Base-by-base conservation (phyloP, 169 alveolate genomes). In the Plasmodium gaboni region DNA sequence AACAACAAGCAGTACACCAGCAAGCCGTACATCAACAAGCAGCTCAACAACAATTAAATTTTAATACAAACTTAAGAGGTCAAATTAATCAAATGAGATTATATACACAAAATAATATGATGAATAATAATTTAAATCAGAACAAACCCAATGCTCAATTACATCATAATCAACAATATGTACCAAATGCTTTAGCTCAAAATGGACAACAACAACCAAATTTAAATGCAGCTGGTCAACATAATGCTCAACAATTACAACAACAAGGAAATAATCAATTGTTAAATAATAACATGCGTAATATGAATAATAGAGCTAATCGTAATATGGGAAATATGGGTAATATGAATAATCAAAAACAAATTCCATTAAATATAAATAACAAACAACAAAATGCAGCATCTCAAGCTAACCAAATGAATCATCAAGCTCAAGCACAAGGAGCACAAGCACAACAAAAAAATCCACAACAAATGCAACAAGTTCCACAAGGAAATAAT, bases 1-100 rank as follows among this genome's bases (percentile, higher is more conserved):
- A 67, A 83, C 91, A 80, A 26, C 90, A 83, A 24, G 71, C 71
- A 8, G 87, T 55, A 9, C 80, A 70, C 24, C 80, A 70, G 50
- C 61, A 32, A 61, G 88, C 71, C 28, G 88, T 74, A 42, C 88
- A 74, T 28, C 88, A 74, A 17, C 88, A 74, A 65, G 74, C 72
- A 42, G 80, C 76, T 8, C 91, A 83, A 68, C 91, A 83, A 42
- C 91, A 83, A 46, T 32, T 83, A 8, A 61, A 50, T 32, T 83
- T 83, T 19, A 83, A 68, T 44, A 63, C 65, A 4, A 70, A 70
- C 60, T 22, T 83, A 17, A 83, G 91, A 83, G 91, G 91, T 0
- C 91, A 83, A 26, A 83, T 83, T 64, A 83, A 83, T 46, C 91
- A 67, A 57, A 83, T 83, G 91, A 53, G 91, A 57, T 69, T 83